Evolutionary conservation across 441 rosid species (phyloP).

Genomic region (Populus tomentosa): DNA sequence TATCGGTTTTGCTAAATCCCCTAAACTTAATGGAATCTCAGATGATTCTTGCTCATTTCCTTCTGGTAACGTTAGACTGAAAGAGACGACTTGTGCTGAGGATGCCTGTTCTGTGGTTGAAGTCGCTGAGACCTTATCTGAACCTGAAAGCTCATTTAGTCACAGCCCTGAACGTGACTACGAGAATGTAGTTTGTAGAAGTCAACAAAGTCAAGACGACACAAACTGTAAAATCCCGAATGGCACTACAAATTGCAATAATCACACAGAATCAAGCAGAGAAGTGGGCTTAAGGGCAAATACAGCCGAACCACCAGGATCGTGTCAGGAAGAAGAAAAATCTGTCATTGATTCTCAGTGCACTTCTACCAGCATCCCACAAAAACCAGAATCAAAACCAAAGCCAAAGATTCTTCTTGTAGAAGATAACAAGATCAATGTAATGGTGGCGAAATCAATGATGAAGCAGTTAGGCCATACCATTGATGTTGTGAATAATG

Average conservation of each 20-base stretch:
- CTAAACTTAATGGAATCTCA: slow-evolving; percentile 36
- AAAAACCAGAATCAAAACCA: slow-evolving; percentile 23
- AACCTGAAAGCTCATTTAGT: slow-evolving; percentile 39
- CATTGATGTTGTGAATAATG: slow-evolving; percentile 73
- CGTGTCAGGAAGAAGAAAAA: slow-evolving; percentile 37
- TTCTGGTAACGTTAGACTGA: slow-evolving; percentile 29
- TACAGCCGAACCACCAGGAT: slow-evolving; percentile 12
- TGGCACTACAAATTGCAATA: slow-evolving; percentile 17
- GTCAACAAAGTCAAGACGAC: slow-evolving; percentile 24
- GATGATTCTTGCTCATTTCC: slow-evolving; percentile 36
- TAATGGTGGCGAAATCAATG: slow-evolving; percentile 77
- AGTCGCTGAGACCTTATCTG: slow-evolving; percentile 33
- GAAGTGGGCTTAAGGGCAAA: slow-evolving; percentile 9
- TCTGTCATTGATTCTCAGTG: slow-evolving; percentile 20
- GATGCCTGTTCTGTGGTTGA: slow-evolving; percentile 55
- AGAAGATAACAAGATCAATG: slow-evolving; percentile 89
- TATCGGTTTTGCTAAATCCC: slow-evolving; percentile 30
- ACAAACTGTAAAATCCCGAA: slow-evolving; percentile 18
- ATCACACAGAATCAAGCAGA: slow-evolving; percentile 30
- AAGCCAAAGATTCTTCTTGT: slow-evolving; percentile 85
- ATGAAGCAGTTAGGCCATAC: slow-evolving; percentile 79
- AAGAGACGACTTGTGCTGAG: slow-evolving; percentile 38
- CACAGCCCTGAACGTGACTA: slow-evolving; percentile 31
- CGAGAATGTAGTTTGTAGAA: slow-evolving; percentile 25
- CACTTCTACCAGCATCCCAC: slow-evolving; percentile 23